These are phyloP conservation scores for Grosmannia penicillata DNA, from an alignment of 2,329 filamentous ascomycete species.

Conservation along the genomic window DNA sequence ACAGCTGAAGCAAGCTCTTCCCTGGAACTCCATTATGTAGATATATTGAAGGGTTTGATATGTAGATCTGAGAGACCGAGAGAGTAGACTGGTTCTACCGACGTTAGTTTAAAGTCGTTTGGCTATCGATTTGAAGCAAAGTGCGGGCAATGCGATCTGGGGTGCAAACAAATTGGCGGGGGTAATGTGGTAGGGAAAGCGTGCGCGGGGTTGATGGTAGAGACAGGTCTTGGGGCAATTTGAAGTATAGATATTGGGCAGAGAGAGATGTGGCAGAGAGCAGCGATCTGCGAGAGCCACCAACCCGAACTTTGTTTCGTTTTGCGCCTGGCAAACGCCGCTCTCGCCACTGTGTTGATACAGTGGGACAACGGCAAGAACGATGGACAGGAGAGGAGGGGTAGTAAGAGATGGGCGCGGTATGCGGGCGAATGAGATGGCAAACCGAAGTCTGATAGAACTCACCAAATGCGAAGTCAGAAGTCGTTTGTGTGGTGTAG, in stretches of 20 bases:
- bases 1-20: slow-evolving; percentile 14
- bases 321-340: too few relatives aligned
- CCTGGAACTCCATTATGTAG: slow-evolving; percentile 12
- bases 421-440: background rate
- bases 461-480: background rate
- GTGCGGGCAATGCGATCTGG: too few relatives aligned
- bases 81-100: background rate
- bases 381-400: background rate
- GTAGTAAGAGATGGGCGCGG: background rate
- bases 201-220: too few relatives aligned
- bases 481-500: slow-evolving; percentile 3
- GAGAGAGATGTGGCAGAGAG: too few relatives aligned
- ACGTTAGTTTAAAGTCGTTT: background rate
- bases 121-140: too few relatives aligned
- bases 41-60: background rate
- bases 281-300: too few relatives aligned
- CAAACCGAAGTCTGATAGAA: background rate
- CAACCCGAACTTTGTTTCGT: too few relatives aligned
- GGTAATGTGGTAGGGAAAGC: too few relatives aligned
- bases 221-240: too few relatives aligned
- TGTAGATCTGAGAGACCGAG: background rate
- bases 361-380: background rate
- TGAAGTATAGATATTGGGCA: too few relatives aligned
- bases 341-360: too few relatives aligned
- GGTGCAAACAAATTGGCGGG: too few relatives aligned